Evolutionary conservation across 2,329 filamentous ascomycete species (phyloP), one percentile per base, ranked within the genome.

Genomic region (Leptoxyphium fumago): DNA sequence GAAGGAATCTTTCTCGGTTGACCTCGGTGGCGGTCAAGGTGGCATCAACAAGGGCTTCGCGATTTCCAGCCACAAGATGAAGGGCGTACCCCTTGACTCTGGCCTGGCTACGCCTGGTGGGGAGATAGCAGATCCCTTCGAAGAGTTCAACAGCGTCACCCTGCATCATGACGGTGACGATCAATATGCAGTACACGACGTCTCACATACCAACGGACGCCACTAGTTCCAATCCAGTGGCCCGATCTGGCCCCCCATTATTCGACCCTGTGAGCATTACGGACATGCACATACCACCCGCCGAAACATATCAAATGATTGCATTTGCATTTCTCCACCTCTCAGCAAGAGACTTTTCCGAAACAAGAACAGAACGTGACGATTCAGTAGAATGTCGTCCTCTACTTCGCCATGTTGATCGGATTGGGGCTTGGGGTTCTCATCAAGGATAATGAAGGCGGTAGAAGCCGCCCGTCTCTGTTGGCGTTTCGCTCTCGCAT

Each of bases 121-220:
- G 32, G 89, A 95, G 60, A 59, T 81, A 32, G 72, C 77, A 2
- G 91, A 98, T 72, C 91, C 91, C 1, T 98, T 98, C 60, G 85
- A 95, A 64, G 91, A 96, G 63, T 98, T 98, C 66, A 98, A 96
- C 71, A 94, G 86, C 60, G 88, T 98, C 38, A 98, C 91, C 42
- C 71, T 98, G 48, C 89, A 96, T 63, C 91, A 98, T 60, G 91
- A 96, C 45, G 91, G 87, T 13, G 89, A 95, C 53, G 84, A 61
- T 17, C 32, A 36, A 15, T 36, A 36, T 15, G 32, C 13, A 4
- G 21, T 26, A 15, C 11, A 36, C 32, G 13, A 36, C 32, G 9
- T 13, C 32, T 15, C 11, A 9, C 9, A 13, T 13, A 9, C 32
- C 11, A 36, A 36, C 9, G 32, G 32, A 13, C 4, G 32, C 9